A percentile compares a stretch with the other conserved stretches of the same genome.
phyloP scores from a whole-genome alignment of 306 rosid species.

The Sophora flavescens region DNA sequence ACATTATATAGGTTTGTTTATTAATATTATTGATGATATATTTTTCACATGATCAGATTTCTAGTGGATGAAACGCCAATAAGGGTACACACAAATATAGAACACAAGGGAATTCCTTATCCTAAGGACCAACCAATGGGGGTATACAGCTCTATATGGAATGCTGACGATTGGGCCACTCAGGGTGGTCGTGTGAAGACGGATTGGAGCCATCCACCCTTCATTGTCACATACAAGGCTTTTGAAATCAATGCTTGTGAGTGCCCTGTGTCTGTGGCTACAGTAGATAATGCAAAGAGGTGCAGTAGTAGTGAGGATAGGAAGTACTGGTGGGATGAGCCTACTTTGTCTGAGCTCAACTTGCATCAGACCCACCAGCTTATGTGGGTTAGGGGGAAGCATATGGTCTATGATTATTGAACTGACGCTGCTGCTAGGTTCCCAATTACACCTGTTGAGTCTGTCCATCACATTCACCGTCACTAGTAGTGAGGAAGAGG shows the following conservation, averaged over 20 bases:
- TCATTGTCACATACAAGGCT: slow-evolving; percentile 66
- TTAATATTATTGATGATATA: neutral
- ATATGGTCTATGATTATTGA: slow-evolving; percentile 92
- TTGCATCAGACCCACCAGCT: slow-evolving; percentile 91
- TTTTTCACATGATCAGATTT: slow-evolving; percentile 55
- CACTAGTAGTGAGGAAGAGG: neutral
- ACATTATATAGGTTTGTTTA: neutral
- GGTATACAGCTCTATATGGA: slow-evolving; percentile 93
- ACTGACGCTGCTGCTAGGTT: slow-evolving; percentile 70
- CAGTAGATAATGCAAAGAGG: slow-evolving; percentile 53
- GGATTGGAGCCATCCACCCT: slow-evolving; percentile 93
- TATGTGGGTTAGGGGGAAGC: slow-evolving; percentile 85
- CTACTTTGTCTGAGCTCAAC: slow-evolving; percentile 63
- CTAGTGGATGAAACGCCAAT: slow-evolving; percentile 87
- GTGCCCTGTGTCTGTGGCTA: slow-evolving; percentile 51
- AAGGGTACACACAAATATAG: slow-evolving; percentile 89
- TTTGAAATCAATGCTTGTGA: slow-evolving; percentile 82
- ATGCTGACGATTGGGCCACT: slow-evolving; percentile 97
- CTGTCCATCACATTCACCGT: slow-evolving; percentile 76
- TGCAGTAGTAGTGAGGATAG: slow-evolving; percentile 64
- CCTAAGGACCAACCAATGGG: slow-evolving; percentile 94
- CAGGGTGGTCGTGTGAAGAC: slow-evolving; percentile 94
- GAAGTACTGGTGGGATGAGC: slow-evolving; percentile 94
- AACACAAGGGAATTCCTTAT: slow-evolving; percentile 74
- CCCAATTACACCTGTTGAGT: slow-evolving; percentile 70